Evolutionary conservation across 768 basidiomycete species (phyloP), one percentile per base, ranked within the genome.

Genomic region (Trametopsis cervina): DNA sequence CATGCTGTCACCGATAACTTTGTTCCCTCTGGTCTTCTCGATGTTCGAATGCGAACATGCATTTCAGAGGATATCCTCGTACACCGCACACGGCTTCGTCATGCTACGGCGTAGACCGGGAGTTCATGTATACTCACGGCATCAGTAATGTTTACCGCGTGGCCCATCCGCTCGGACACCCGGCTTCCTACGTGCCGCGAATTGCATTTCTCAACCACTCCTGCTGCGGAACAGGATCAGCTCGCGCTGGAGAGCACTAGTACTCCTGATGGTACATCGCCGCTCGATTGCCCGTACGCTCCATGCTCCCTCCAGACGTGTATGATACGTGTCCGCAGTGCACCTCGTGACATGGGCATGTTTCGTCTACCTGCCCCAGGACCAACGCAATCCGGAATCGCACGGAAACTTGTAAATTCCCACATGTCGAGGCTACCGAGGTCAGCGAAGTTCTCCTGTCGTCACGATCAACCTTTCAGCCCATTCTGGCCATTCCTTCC

Each of bases 181-280:
- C 52, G 52, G 52, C 47, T 41, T 44, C 39, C 21, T 25, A 24
- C 44, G 42, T 49, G 52, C 52, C 52, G 52, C 52, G 42, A 39
- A 49, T 33, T 33, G 40, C 25, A n/a, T n/a, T n/a, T n/a, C n/a
- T n/a, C n/a, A n/a, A n/a, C n/a, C n/a, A 44, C 29, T 29, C 21
- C 37, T 45, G 44, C 49, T 50, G 49, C 49, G 49, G 42, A n/a
- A n/a, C n/a, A n/a, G n/a, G n/a, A n/a, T n/a, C n/a, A n/a, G n/a
- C n/a, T n/a, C n/a, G n/a, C n/a, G n/a, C n/a, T n/a, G n/a, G n/a
- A n/a, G n/a, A n/a, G n/a, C n/a, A n/a, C n/a, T n/a, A n/a, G n/a
- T n/a, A n/a, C n/a, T n/a, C n/a, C n/a, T n/a, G n/a, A n/a, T n/a
- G n/a, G n/a, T n/a, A n/a, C n/a, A n/a, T n/a, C n/a, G n/a, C n/a